Base-by-base conservation (phyloP, 2,329 filamentous ascomycete genomes). In the Xylaria arbuscula region DNA sequence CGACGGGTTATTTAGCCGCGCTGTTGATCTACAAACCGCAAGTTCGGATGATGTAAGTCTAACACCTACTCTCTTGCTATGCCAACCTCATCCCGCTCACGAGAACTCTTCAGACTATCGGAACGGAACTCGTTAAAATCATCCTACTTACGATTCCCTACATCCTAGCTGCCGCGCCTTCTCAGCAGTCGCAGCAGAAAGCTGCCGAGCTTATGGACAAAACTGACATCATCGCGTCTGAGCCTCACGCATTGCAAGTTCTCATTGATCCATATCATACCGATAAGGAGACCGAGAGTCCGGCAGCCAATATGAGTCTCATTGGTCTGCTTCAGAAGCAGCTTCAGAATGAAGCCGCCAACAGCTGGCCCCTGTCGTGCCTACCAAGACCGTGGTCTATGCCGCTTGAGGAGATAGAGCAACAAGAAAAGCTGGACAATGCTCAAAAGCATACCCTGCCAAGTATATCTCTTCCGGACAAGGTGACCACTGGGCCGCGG, bases 121-220 rank as follows among this genome's bases (percentile, higher is more conserved):
- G 89, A 57, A 90, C 97, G 50, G 96, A 98, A 82, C 88, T 99
- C 40, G 94, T 98, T 79, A 98, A 98, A 82, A 94, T 98, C 74
- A 98, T 99, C 72, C 88, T 98, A 53, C 88, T 98, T 57, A 97
- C 95, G 0, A 92, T 99, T 67, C 95, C 96, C 0, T 99, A 98
- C 79, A 86, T 93, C 63, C 90, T 97, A 86, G 88, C 90, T 10
- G 89, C 92, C 2, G 88, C 90, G 0, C 91, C 92, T 38, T 66
- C 64, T 3, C 84, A 86, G 3, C 88, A 89, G 58, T 90, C 92
- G 76, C 89, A 91, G 74, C 86, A 92, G 72, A 92, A 92, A 76
- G 94, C 93, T 2, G 86, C 87, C 1, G 90, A 92, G 55, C 84
- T 98, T 62, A 89, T 99, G 78, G 93, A 97, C 72, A 97, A 97